Evolutionary conservation across 306 rosid species (phyloP), one percentile per base, ranked within the genome.

Genomic region (Castanea crenata): DNA sequence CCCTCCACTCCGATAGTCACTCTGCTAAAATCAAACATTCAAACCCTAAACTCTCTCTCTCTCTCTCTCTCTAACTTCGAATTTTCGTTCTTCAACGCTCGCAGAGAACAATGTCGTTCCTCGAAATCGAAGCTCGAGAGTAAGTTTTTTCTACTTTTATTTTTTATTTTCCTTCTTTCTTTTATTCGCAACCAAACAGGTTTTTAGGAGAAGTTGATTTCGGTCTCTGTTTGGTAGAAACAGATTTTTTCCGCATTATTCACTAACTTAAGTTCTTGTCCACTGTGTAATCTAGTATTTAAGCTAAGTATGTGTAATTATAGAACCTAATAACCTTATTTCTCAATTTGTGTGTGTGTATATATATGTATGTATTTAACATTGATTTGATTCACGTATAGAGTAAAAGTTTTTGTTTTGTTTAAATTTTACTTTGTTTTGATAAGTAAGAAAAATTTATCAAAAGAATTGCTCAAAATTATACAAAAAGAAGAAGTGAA

Each of bases 111-210:
- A 94, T 94, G 99, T 95, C 99, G 23, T 86, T 97, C 34, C 95
- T 96, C 21, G 99, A 96, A 90, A 96, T 96, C 77, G 99, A 96
- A 91, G 98, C 99, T 82, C 92, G 94, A 73, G 99, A 96, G 99
- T 95, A 85, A 38, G 92, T 83, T 75, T 41, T 73, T 41, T 9
- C 35, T 21, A 13, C 52, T 54, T 76, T n/a, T 2, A 23, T 23
- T 23, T 23, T 23, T 23, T 23, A 23, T 1, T 57, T 6, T 18
- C 5, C 31, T 29, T 16, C 52, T 11, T 58, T 49, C n/a, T 61
- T 49, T 25, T 25, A 1, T 71, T 71, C 3, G 41, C n/a, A 46
- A 44, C n/a, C 38, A 62, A 62, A 62, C 34, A 25, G 35, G 6
- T 15, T 62, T 6, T 27, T 27, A 16, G 68, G 34, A 27, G 5